A percentile compares a stretch with the other conserved stretches of the same genome.
phyloP scores from a whole-genome alignment of 139 green algal species.

The Gonium pectorale region DNA sequence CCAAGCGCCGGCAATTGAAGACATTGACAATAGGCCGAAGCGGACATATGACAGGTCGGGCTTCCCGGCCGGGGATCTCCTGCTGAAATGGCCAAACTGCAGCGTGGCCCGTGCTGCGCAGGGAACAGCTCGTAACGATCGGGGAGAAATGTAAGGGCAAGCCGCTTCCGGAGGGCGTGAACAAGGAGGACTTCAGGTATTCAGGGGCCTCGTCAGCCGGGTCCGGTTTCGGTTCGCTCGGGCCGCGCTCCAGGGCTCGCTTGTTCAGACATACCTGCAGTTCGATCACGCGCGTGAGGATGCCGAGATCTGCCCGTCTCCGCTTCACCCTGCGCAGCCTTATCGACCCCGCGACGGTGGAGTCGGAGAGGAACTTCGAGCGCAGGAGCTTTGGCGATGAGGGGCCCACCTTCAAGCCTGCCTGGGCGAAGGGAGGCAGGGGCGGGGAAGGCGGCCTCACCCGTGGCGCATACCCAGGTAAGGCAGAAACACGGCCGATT shows the following conservation, averaged over 20 bases:
- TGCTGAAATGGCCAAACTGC: no score
- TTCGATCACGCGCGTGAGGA: no score
- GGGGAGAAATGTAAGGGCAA: slow-evolving; percentile 24
- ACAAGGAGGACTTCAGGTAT: slow-evolving; percentile 34
- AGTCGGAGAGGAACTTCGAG: slow-evolving; percentile 13
- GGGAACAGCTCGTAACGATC: slow-evolving; percentile 12
- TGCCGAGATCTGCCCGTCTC: not conserved
- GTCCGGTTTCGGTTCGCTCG: no score
- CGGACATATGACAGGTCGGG: slow-evolving; percentile 31
- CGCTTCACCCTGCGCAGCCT: slow-evolving; percentile 5
- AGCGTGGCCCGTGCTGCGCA: not conserved
- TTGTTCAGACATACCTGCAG: no score
- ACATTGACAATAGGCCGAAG: not conserved
- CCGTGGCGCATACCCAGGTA: slow-evolving; percentile 8
- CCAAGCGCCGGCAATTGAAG: no score
- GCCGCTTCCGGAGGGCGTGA: slow-evolving; percentile 23
- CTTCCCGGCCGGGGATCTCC: no score
- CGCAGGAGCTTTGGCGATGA: slow-evolving; percentile 23
- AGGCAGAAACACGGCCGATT: no score
- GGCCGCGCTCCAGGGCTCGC: no score
- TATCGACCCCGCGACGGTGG: slow-evolving; percentile 35
- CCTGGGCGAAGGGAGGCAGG: slow-evolving; percentile 9
- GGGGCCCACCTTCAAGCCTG: slow-evolving; percentile 30
- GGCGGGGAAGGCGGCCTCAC: not conserved
- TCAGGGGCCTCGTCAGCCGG: not conserved